phyloP scores from a whole-genome alignment of 495 filamentous ascomycete species.

The Xylaria longipes region DNA sequence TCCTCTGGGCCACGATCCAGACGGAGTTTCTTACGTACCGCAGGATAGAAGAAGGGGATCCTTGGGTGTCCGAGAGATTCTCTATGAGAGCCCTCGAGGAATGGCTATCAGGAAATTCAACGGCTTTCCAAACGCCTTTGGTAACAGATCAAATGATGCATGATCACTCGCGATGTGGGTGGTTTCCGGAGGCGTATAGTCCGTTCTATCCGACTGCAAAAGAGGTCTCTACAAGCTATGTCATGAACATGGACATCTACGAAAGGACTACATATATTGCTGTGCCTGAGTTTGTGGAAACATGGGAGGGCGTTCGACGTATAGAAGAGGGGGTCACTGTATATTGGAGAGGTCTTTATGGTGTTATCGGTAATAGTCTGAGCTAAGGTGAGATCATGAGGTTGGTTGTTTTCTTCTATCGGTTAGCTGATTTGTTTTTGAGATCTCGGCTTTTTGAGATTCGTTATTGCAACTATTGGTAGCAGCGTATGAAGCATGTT shows the following conservation, averaged over 20 bases:
- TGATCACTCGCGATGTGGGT: not conserved
- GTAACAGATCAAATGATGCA: not conserved
- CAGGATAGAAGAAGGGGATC: not conserved
- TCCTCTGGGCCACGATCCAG: not conserved
- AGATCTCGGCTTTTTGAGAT: not conserved
- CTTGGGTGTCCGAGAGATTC: constrained; percentile 1
- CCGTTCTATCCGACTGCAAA: not conserved
- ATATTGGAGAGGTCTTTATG: not conserved
- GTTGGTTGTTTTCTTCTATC: too few species aligned
- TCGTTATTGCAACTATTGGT: too few species aligned
- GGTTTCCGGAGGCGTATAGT: not conserved
- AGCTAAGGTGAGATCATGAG: not conserved
- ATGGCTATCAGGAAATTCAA: not conserved
- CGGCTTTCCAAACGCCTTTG: not conserved
- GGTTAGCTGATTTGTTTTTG: too few species aligned
- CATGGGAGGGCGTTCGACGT: not conserved
- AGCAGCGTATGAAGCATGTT: too few species aligned
- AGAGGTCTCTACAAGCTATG: not conserved
- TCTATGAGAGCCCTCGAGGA: not conserved
- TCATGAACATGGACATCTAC: constrained; percentile 2
- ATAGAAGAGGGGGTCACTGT: not conserved
- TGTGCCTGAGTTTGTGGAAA: not conserved
- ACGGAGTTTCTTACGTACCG: constrained; percentile 8
- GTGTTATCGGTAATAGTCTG: not conserved
- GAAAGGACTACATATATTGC: not conserved